Evolutionary conservation across 805 yeast species (phyloP), one percentile per base, ranked within the genome.

Genomic region (Debaryomyces prosopidis): DNA sequence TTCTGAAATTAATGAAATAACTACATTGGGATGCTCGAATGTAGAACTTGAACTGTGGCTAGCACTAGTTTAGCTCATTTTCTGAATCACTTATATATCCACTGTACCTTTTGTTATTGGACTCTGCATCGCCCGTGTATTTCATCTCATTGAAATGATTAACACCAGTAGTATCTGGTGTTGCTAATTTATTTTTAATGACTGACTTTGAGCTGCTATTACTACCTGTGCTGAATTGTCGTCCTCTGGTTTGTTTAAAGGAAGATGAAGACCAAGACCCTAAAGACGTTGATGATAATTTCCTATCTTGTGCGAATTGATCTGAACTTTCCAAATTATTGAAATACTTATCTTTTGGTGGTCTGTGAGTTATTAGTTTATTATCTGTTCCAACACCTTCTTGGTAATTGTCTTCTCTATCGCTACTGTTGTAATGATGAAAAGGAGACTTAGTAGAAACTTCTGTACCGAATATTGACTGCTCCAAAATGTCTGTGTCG

Each of bases 141-240:
- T 17, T 19, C 32, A 23, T 38, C n/a, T 23, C 34, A 16, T 27
- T 34, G 16, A 28, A 36, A 23, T 35, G 17, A 7, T 16, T 23
- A n/a, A 9, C 12, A n/a, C 6, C 16, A 6, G 12, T 11, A 14
- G 12, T 30, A 30, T 8, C 11, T 7, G 33, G 33, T 10, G 52
- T 17, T 9, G 60, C 48, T 19, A 58, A 42, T 40, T 46, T 53
- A 30, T 45, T 52, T 40, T 50, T 43, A 10, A 57, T 46, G 1
- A 57, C 53, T 2, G 60, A 55, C 11, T 42, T 40, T 15, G 48
- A 39, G 34, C 55, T 47, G 37, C 51, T 47, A 34, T 33, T 30
- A 16, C 40, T 44, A 14, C 38, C 17, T 30, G 14, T 23, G 16
- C 32, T 33, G 23, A 16, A 28, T 26, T 36, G 35, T 20, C 33